phyloP scores from a whole-genome alignment of 2,329 filamentous ascomycete genomes.

The Didymellaceae sp. region DNA sequence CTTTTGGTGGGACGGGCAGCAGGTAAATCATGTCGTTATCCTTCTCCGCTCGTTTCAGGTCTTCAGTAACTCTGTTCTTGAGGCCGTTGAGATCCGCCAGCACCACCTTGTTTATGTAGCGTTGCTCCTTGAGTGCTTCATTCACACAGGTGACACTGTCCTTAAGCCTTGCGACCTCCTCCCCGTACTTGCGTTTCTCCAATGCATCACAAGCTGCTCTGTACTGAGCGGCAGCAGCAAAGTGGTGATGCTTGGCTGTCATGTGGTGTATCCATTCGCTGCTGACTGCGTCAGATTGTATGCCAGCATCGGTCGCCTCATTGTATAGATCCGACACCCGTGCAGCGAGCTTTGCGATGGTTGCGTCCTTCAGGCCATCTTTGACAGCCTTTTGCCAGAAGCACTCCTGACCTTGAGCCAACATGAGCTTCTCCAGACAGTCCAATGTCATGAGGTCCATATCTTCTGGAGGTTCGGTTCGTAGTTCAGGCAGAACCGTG shows the following conservation, averaged over 20 bases:
- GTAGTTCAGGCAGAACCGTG: conserved; percentile 79
- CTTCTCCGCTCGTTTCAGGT: conserved; percentile 89
- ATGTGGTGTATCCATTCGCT: conserved; percentile 98
- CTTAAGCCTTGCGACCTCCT: conserved; percentile 85
- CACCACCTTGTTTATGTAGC: conserved; percentile 82
- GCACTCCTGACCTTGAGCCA: conserved; percentile 95
- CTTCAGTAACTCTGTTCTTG: conserved; percentile 82
- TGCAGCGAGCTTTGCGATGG: conserved; percentile 88
- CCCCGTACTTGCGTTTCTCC: conserved; percentile 92
- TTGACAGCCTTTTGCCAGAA: conserved; percentile 98
- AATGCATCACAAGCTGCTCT: conserved; percentile 87
- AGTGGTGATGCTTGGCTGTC: conserved; percentile 96
- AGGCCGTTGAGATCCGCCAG: conserved; percentile 81
- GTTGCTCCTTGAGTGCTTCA: conserved; percentile 83
- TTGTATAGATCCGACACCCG: conserved; percentile 92
- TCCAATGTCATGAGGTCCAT: conserved; percentile 91
- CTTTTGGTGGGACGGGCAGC: conserved; percentile 83
- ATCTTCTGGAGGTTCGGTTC: conserved; percentile 86
- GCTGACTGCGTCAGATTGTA: conserved; percentile 87
- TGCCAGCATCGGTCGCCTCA: conserved; percentile 80
- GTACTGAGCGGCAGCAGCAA: conserved; percentile 93
- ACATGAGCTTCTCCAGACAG: conserved; percentile 79
- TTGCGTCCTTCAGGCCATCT: conserved; percentile 89
- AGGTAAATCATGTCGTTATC: conserved; percentile 97
- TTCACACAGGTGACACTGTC: conserved; percentile 84